Percentiles rank a stretch among this genome's conserved stretches.
Evolutionary conservation across 768 basidiomycete genomes (phyloP).

Genomic region (Stropharia rugosoannulata): DNA sequence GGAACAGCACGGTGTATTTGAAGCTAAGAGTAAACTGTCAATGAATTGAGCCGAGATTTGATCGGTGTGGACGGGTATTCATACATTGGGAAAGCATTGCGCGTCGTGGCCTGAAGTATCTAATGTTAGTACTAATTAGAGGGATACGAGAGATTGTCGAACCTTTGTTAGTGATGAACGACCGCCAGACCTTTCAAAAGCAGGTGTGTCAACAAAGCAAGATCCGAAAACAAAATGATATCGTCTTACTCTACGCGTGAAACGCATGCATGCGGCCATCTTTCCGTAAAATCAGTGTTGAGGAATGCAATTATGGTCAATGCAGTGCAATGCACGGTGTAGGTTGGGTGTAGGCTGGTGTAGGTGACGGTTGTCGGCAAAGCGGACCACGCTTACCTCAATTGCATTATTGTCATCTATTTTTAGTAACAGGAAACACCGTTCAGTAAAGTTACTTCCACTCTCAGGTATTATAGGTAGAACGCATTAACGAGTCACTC

Average conservation of each 20-base stretch:
- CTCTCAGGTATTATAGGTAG: no score
- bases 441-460: no score
- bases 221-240: background rate
- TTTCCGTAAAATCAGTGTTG: background rate
- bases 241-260: slow-evolving; percentile 56
- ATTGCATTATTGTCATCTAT: no score
- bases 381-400: no score
- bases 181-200: slow-evolving; percentile 69
- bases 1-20: slow-evolving; percentile 66
- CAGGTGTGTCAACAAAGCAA: background rate
- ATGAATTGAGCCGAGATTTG: background rate
- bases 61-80: slow-evolving; percentile 2
- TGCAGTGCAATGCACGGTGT: no score
- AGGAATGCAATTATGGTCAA: background rate
- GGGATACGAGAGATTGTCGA: slow-evolving; percentile 4
- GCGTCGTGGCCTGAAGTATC: slow-evolving; percentile 65
- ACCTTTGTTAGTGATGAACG: slow-evolving; percentile 78
- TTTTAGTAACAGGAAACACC: no score
- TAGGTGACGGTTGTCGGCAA: no score
- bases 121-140: background rate
- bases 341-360: no score
- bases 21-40: slow-evolving; percentile 39
- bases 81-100: slow-evolving; percentile 77
- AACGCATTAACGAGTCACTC: no score
- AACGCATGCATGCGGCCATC: slow-evolving; percentile 72